These are phyloP conservation scores for Scutellaria galericulata DNA, from an alignment of 257 asterid genomes.

Conservation along the genomic window DNA sequence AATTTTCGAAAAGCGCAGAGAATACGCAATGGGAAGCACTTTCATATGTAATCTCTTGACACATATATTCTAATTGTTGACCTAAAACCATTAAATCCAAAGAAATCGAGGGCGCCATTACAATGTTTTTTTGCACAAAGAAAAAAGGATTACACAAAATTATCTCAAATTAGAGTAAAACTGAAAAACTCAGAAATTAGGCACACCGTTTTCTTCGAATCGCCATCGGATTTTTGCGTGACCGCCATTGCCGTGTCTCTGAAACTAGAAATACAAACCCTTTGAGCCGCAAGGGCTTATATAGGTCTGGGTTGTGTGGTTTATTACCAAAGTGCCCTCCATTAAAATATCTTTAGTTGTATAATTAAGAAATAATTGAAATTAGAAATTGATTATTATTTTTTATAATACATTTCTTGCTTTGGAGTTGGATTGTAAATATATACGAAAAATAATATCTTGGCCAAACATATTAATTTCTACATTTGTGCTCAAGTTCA, in stretches of 20 bases:
- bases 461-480: too few relatives aligned
- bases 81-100: conserved; percentile 16
- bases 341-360: neutral
- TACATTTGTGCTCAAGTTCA: too few relatives aligned
- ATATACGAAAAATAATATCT: too few relatives aligned
- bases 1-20: neutral
- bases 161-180: neutral
- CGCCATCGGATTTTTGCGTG: conserved; percentile 25
- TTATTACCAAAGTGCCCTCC: conserved; percentile 42
- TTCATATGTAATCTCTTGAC: neutral
- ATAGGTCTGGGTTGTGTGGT: conserved; percentile 33
- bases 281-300: conserved; percentile 14
- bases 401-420: too few relatives aligned
- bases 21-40: neutral
- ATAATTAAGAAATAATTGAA: too few relatives aligned
- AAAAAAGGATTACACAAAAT: neutral
- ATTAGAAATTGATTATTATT: too few relatives aligned
- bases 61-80: neutral
- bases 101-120: conserved; percentile 6
- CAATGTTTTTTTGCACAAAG: neutral
- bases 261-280: conserved; percentile 27
- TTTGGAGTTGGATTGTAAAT: too few relatives aligned
- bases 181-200: conserved; percentile 1
- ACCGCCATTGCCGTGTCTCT: conserved; percentile 41
- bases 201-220: conserved; percentile 33